Conservation (phyloP, 176 grass and related monocot species). For the Cocos nucifera region DNA sequence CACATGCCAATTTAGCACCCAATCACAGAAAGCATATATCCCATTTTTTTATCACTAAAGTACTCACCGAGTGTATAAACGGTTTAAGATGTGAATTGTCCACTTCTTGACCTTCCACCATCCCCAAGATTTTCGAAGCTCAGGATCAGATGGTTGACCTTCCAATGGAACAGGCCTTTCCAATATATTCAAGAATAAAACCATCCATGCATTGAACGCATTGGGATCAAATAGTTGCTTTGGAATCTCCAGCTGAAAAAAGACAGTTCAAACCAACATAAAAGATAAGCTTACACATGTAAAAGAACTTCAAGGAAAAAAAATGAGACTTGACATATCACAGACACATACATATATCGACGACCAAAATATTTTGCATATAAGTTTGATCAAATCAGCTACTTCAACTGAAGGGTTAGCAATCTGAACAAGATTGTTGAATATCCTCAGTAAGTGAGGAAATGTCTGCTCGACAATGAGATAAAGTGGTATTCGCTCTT, state of each 20-base stretch:
- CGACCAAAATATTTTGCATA: slow-evolving; percentile 99
- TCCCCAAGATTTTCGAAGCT: slow-evolving; percentile 74
- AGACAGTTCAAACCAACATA: not conserved
- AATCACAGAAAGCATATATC: no score
- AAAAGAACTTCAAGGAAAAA: no score
- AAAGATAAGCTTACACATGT: no score
- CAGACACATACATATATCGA: slow-evolving; percentile 76
- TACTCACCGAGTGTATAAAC: slow-evolving; percentile 68
- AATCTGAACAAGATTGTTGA: slow-evolving; percentile 76
- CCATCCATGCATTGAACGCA: slow-evolving; percentile 85
- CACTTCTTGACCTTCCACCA: slow-evolving; percentile 99
- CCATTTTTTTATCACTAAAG: slow-evolving; percentile 2
- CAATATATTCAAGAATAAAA: slow-evolving; percentile 69
- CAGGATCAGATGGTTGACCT: slow-evolving; percentile 61
- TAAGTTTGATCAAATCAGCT: slow-evolving; percentile 82
- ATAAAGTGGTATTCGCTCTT: slow-evolving; percentile 78
- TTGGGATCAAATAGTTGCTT: slow-evolving; percentile 62
- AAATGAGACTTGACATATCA: no score
- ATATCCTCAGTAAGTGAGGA: slow-evolving; percentile 62
- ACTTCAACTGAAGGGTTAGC: slow-evolving; percentile 72
- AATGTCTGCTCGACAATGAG: slow-evolving; percentile 78
- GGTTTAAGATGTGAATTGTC: slow-evolving; percentile 81
- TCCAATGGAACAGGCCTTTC: slow-evolving; percentile 68
- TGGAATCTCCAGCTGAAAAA: slow-evolving; percentile 79
- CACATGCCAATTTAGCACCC: not conserved